Evolutionary conservation across 2,329 filamentous ascomycete genomes (phyloP), one percentile per base, ranked within the genome.

Genomic region (Fusarium avenaceum): DNA sequence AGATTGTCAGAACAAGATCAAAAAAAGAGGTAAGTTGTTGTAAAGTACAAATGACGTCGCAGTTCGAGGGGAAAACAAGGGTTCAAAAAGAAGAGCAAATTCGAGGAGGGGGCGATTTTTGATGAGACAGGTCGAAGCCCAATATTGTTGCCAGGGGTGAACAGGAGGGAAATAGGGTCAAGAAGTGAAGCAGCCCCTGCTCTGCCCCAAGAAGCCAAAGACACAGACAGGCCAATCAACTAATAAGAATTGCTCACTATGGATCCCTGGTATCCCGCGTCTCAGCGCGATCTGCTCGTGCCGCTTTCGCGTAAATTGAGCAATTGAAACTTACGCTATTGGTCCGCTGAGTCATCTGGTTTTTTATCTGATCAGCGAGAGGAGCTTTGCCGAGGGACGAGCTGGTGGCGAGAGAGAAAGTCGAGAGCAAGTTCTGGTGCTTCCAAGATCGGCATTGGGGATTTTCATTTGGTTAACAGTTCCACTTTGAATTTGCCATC

Each of bases 271-370:
- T 22, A 9, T 53, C 28, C 20, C 62, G 60, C 46, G 62, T 59
- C 32, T 49, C 45, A 60, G 30, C 72, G 65, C 70, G 70, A 68
- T 63, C 61, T 43, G 51, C 53, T 65, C 74, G 76, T 69, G 74
- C 63, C 56, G 45, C 35, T 66, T 74, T 77, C 76, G 76, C 71
- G 76, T 76, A 71, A 75, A 78, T 71, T 74, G 60, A 28, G 51
- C 17, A 32, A 56, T 53, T 62, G 33, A 22, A 22, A 47, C n/a
- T 42, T 24, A 38, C 17, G 8, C 33, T 22, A 65, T 62, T 69
- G 51, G 55, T 35, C 26, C 22, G 53, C 57, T 64, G 63, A 72
- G 60, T 74, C 70, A 72, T 63, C 47, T 47, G 40, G 58, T 53
- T 44, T 52, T 13, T 30, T 58, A 52, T 58, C 35, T 49, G 45